These are phyloP conservation scores for Antrodiella citrinella DNA, from an alignment of 768 basidiomycete species.

Conservation along the genomic window DNA sequence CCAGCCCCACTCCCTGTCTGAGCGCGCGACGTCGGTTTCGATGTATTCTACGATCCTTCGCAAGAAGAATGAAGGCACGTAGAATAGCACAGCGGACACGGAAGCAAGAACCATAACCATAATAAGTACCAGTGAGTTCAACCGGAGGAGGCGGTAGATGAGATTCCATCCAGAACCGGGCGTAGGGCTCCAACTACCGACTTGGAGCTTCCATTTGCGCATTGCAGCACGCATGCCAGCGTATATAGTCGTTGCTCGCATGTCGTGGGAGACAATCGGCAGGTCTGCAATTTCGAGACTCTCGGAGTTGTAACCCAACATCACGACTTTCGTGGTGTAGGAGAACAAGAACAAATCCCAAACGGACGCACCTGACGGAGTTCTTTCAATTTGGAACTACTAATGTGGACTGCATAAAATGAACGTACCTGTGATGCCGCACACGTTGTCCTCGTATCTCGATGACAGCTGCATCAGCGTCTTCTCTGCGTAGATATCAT, in stretches of 20 bases:
- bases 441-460: constrained; percentile 66
- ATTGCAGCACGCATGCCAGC: constrained; percentile 54
- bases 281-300: constrained; percentile 84
- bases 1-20: constrained; percentile 66
- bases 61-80: constrained; percentile 54
- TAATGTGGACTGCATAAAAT: neutral
- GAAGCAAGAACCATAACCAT: constrained; percentile 44
- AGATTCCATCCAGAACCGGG: constrained; percentile 60
- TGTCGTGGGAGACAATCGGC: constrained; percentile 66
- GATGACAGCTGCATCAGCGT: constrained; percentile 52
- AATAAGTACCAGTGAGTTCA: constrained; percentile 39
- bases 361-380: constrained; percentile 40
- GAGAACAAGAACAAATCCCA: constrained; percentile 70
- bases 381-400: neutral
- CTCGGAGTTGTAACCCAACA: constrained; percentile 67
- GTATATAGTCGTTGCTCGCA: constrained; percentile 62
- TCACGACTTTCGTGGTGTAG: constrained; percentile 82
- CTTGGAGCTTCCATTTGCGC: constrained; percentile 38
- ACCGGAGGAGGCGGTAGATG: constrained; percentile 49
- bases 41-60: constrained; percentile 53
- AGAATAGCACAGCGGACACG: constrained; percentile 55
- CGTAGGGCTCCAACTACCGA: constrained; percentile 51
- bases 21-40: constrained; percentile 50
- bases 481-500: constrained; percentile 69
- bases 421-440: constrained; percentile 43